Evolutionary conservation across 176 grass and related monocot species (phyloP).

Genomic region (Oryza coarctata): DNA sequence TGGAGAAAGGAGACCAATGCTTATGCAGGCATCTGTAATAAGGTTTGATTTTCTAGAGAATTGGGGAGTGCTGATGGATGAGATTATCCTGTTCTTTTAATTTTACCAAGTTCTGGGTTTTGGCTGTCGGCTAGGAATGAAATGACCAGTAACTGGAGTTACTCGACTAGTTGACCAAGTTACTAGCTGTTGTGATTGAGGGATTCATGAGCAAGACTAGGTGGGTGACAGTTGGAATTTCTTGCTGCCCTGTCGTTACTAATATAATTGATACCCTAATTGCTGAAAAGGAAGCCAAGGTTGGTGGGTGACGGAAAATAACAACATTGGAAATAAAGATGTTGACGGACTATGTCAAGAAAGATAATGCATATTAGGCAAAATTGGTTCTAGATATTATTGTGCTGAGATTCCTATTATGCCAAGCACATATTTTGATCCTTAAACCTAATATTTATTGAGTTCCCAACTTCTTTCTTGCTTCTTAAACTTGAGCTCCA

Average conservation of each 20-base stretch:
- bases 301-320: slow-evolving; percentile 14
- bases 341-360: not conserved
- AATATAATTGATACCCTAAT: not conserved
- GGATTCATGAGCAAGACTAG: not conserved
- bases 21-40: not conserved
- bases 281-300: slow-evolving; percentile 10
- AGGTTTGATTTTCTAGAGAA: not conserved
- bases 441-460: not conserved
- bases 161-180: not conserved
- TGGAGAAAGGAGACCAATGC: not conserved
- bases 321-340: not conserved
- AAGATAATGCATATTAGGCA: too few species aligned
- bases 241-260: not conserved
- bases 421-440: not conserved
- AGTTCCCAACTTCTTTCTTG: not conserved
- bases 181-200: slow-evolving; percentile 12
- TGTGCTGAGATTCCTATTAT: not conserved
- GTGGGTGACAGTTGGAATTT: slow-evolving; percentile 14
- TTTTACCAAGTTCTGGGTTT: not conserved
- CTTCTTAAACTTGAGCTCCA: not conserved
- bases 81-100: not conserved
- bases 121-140: not conserved
- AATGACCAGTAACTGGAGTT: not conserved
- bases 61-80: not conserved
- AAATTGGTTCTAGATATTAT: too few species aligned